Base-by-base conservation (phyloP, 805 yeast genomes). In the Cyberlindnera suaveolens region DNA sequence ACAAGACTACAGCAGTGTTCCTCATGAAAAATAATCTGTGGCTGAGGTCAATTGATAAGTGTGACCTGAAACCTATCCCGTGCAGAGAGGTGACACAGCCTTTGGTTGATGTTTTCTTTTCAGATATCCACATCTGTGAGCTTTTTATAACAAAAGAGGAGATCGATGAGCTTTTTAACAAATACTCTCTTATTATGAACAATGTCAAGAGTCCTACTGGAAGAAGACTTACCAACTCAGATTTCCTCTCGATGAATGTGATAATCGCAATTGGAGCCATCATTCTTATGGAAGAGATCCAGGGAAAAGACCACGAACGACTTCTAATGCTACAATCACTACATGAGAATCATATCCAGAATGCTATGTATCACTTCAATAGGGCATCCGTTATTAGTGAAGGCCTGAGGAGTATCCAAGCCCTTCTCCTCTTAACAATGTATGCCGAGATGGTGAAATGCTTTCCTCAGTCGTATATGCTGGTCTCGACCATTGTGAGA, bases 361-460 rank as follows among this genome's bases (percentile, higher is more conserved):
- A 72, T 50, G 61, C 80, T 0, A 56, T 79, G 19, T 74, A 61
- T 52, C 81, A 76, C 53, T 81, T 72, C 50, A 78, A 75, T 50
- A 66, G 75, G 46, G 56, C 78, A 7, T 60, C 72, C 5, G 63
- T 75, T 2, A 53, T 71, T 31, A 71, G 76, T 49, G 82, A 75
- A 46, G 82, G 81, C 10, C 40, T 75, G 0, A 62, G 61, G 33
- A 70, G 80, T 3, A 60, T 79, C 14, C 78, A 71, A 52, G 85
- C 76, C 0, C 61, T 79, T 9, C 48, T 82, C 19, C 51, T 80
- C 19, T 56, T 82, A 37, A 58, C 72, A 48, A 51, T 56, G 15
- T 60, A 64, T 35, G 50, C 68, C 13, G 71, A 66, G 32, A 56
- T 60, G 9, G 56, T 62, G 16, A 49, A 57, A 39, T 67, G 72